Percentiles rank a stretch among this genome's conserved stretches.
These are phyloP conservation scores for Cercospora citrullina DNA, from an alignment of 2,329 filamentous ascomycete species.

Conservation along the genomic window DNA sequence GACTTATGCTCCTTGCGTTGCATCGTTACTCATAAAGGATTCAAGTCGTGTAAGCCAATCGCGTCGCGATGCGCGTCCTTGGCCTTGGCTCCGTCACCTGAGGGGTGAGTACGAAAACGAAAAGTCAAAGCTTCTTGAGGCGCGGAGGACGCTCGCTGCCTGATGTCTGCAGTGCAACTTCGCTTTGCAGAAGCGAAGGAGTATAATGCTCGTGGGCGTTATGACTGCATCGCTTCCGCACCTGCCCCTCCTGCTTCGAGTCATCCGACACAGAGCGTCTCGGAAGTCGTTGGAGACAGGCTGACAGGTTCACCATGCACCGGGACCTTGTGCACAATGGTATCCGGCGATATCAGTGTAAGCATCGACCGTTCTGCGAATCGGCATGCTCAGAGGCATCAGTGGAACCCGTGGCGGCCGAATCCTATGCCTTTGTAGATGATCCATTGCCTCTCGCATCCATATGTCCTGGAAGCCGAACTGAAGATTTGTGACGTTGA, in stretches of 20 bases:
- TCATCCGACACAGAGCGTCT: background rate
- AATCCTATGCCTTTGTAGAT: background rate
- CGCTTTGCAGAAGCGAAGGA: background rate
- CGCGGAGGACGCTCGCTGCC: background rate
- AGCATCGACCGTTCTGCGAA: conserved; percentile 10
- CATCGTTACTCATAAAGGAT: background rate
- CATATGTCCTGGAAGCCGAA: conserved; percentile 16
- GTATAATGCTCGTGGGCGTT: background rate
- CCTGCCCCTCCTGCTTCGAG: background rate
- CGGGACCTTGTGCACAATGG: conserved; percentile 13
- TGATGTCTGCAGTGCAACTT: background rate
- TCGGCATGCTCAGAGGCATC: background rate
- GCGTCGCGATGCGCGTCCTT: background rate
- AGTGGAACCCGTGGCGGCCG: background rate
- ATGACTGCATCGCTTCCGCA: background rate
- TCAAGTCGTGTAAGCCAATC: background rate
- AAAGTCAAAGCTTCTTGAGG: background rate
- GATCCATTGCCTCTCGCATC: conserved; percentile 9
- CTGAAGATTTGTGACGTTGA: background rate
- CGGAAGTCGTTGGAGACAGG: background rate
- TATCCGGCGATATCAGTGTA: conserved; percentile 18
- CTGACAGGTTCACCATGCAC: background rate
- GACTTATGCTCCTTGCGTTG: background rate
- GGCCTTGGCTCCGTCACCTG: background rate
- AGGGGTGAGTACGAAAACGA: background rate